These are phyloP conservation scores for Bacidia gigantensis DNA, from an alignment of 495 filamentous ascomycete genomes.

Conservation along the genomic window DNA sequence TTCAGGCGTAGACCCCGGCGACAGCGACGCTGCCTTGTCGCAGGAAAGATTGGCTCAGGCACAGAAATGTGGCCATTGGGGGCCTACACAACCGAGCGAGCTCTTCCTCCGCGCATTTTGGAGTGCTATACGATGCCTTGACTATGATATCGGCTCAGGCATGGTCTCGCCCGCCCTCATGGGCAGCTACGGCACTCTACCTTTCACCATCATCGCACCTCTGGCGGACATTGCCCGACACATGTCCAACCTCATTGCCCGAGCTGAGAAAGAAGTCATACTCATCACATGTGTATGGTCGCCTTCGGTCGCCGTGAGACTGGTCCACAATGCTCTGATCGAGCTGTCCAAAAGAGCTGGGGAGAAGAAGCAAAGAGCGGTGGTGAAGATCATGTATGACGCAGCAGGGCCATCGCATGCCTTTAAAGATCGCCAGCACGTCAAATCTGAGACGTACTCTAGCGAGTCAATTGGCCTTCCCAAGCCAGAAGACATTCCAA, in stretches of 20 bases:
- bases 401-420: slow-evolving; percentile 41
- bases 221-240: slow-evolving; percentile 59
- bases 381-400: slow-evolving; percentile 68
- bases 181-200: slow-evolving; percentile 51
- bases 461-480: no score
- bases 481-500: no score
- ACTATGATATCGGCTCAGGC: slow-evolving; percentile 38
- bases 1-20: slow-evolving; percentile 4
- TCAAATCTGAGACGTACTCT: slow-evolving; percentile 43
- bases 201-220: slow-evolving; percentile 54
- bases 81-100: slow-evolving; percentile 44
- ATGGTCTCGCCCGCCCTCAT: slow-evolving; percentile 59
- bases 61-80: slow-evolving; percentile 53
- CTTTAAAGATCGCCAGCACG: slow-evolving; percentile 46
- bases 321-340: slow-evolving; percentile 52
- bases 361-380: slow-evolving; percentile 38
- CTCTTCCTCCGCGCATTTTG: slow-evolving; percentile 57
- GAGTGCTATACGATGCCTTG: slow-evolving; percentile 47
- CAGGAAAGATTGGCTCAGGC: slow-evolving; percentile 38
- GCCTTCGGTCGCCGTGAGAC: slow-evolving; percentile 47
- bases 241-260: slow-evolving; percentile 60
- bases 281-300: slow-evolving; percentile 68
- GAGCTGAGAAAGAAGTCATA: slow-evolving; percentile 58
- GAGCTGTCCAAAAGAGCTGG: slow-evolving; percentile 56
- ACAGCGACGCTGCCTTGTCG: not conserved